These are phyloP conservation scores for Solanum virginianum DNA, from an alignment of 257 asterid species.

Conservation along the genomic window DNA sequence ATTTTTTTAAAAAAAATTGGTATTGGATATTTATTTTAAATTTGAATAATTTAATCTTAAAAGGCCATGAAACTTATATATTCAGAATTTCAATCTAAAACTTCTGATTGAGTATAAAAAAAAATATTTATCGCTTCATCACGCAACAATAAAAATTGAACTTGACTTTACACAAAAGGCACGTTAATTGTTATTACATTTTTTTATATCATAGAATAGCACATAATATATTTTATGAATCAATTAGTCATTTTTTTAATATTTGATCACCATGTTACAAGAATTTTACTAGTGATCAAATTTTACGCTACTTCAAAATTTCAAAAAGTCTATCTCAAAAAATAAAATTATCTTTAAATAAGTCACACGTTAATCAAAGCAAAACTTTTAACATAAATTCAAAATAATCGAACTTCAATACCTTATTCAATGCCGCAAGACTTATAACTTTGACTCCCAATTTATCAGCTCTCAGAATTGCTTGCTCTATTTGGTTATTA, in stretches of 20 bases:
- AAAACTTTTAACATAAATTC: neutral
- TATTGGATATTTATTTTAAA: too few relatives aligned
- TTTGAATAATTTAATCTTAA: too few relatives aligned
- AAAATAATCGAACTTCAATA: neutral
- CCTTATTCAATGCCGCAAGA: slow-evolving; percentile 97
- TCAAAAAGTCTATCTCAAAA: accelerated
- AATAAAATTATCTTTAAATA: neutral
- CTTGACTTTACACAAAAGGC: neutral
- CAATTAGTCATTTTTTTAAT: neutral
- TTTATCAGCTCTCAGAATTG: slow-evolving; percentile 76
- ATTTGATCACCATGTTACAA: neutral
- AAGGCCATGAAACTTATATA: too few relatives aligned
- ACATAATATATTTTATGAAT: neutral
- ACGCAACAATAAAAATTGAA: neutral
- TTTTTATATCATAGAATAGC: neutral
- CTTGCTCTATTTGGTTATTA: slow-evolving; percentile 69
- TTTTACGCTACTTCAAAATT: neutral
- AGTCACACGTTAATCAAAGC: accelerated
- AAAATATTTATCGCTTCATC: neutral
- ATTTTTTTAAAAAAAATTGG: too few relatives aligned
- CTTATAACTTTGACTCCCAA: slow-evolving; percentile 93
- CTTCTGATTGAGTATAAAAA: neutral
- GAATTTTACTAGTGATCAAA: neutral
- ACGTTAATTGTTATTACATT: neutral
- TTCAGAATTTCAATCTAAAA: neutral